A percentile compares a stretch with the other conserved stretches of the same genome.
phyloP scores from a whole-genome alignment of 2,329 filamentous ascomycete species.

The Claviceps sp. region DNA sequence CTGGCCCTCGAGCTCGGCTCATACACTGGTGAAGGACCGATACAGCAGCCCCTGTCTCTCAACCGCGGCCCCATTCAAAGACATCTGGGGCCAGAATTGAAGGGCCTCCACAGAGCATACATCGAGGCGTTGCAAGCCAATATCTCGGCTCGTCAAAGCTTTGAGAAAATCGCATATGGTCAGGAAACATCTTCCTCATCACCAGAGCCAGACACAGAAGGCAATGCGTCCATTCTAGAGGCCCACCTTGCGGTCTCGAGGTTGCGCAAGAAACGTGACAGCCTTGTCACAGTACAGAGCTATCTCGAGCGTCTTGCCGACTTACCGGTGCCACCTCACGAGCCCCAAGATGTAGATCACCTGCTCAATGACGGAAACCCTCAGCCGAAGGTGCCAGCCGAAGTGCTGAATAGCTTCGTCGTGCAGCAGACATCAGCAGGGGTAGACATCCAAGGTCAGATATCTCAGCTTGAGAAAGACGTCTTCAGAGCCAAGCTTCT shows the following conservation, averaged over 20 bases:
- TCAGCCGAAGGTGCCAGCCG: conserved; percentile 37
- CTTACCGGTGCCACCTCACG: conserved; percentile 36
- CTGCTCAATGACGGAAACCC: conserved; percentile 31
- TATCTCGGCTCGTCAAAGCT: conserved; percentile 34
- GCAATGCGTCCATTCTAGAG: conserved; percentile 22
- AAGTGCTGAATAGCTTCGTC: conserved; percentile 36
- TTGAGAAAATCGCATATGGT: conserved; percentile 23
- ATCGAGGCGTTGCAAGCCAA: conserved; percentile 40
- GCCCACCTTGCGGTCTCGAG: conserved; percentile 38
- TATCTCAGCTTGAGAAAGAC: conserved; percentile 42
- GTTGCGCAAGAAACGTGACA: conserved; percentile 37
- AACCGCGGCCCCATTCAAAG: conserved; percentile 25
- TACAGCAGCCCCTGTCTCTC: conserved; percentile 35
- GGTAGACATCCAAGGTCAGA: conserved; percentile 31
- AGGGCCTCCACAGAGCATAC: conserved; percentile 40
- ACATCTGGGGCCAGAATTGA: conserved; percentile 22
- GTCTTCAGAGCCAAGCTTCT: conserved; percentile 44
- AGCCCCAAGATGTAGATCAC: conserved; percentile 34
- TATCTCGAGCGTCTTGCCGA: conserved; percentile 36
- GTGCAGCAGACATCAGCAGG: conserved; percentile 25
- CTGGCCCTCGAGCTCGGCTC: conserved; percentile 40
- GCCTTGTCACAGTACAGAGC: conserved; percentile 35
- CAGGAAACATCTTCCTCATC: not conserved
- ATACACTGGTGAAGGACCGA: conserved; percentile 28
- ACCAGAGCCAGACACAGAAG: conserved; percentile 5